Conservation (phyloP, 352 stramenopile species). For the Phytopythium cucurbitacearum region DNA sequence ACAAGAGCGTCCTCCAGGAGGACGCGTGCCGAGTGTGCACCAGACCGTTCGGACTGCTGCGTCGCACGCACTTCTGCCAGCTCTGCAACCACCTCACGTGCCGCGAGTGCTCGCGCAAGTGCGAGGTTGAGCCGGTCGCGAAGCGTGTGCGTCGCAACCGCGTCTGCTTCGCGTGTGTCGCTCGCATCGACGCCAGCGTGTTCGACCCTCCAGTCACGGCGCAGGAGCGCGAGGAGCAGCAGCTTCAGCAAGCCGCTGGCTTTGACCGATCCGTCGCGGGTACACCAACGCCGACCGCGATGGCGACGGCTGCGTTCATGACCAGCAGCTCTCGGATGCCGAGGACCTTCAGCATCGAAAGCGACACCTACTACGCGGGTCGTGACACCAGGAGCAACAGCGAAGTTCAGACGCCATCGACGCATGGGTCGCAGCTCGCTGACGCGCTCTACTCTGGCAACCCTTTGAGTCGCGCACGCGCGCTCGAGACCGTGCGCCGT, state of each 20-base stretch:
- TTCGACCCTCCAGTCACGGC: constrained; percentile 14
- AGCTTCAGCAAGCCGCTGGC: no score
- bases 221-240: no score
- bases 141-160: constrained; percentile 46
- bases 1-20: constrained; percentile 16
- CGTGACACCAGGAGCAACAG: neutral
- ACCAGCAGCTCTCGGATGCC: no score
- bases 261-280: no score
- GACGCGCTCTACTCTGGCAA: constrained; percentile 61
- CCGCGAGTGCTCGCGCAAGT: constrained; percentile 57
- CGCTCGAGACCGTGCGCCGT: constrained; percentile 44
- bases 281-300: no score
- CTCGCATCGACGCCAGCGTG: constrained; percentile 41
- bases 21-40: constrained; percentile 42
- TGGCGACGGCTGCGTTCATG: no score
- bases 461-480: constrained; percentile 37
- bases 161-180: constrained; percentile 58
- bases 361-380: neutral
- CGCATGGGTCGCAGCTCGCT: constrained; percentile 40
- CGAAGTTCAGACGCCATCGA: constrained; percentile 14
- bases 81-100: constrained; percentile 60
- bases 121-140: constrained; percentile 53
- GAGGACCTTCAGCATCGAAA: neutral
- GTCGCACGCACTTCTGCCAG: constrained; percentile 55
- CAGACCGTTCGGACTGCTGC: constrained; percentile 48